Evolutionary conservation across 208 protist species (phyloP).

Genomic region (Leptomonas seymouri): DNA sequence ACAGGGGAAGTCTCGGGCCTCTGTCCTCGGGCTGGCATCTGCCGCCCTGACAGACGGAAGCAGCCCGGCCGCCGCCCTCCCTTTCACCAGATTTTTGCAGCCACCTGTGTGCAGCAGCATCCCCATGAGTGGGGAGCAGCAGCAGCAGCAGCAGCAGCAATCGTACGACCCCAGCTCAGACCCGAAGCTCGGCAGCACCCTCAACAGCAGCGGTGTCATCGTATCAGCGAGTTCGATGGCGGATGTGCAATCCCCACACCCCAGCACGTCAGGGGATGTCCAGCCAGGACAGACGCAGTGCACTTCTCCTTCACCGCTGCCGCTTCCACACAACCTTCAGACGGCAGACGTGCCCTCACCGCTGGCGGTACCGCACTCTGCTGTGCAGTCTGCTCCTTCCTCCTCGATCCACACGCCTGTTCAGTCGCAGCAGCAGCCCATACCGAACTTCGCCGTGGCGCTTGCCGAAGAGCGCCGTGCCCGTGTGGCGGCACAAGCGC

Average conservation of each 20-base stretch:
- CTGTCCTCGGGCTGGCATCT: no score
- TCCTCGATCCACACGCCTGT: no score
- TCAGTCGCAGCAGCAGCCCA: constrained; percentile 1
- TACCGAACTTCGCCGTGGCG: not conserved
- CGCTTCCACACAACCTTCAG: not conserved
- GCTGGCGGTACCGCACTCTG: not conserved
- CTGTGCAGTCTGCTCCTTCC: not conserved
- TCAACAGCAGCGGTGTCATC: constrained; percentile 15
- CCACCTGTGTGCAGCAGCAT: not conserved
- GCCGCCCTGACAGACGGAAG: no score
- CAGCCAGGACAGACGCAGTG: not conserved
- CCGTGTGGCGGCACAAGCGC: constrained; percentile 2
- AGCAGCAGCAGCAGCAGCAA: not conserved
- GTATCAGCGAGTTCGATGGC: constrained; percentile 16
- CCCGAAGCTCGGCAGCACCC: not conserved
- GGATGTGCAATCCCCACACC: not conserved
- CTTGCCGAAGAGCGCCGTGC: constrained; percentile 9
- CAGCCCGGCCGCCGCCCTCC: no score
- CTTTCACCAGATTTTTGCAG: not conserved
- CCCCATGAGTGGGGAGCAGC: not conserved
- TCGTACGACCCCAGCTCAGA: not conserved
- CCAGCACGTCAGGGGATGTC: not conserved
- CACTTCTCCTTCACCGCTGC: not conserved
- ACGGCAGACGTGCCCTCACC: no score
- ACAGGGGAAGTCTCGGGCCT: no score